Base-by-base conservation (phyloP, 345 rosid species). In the Lepidium africanum region DNA sequence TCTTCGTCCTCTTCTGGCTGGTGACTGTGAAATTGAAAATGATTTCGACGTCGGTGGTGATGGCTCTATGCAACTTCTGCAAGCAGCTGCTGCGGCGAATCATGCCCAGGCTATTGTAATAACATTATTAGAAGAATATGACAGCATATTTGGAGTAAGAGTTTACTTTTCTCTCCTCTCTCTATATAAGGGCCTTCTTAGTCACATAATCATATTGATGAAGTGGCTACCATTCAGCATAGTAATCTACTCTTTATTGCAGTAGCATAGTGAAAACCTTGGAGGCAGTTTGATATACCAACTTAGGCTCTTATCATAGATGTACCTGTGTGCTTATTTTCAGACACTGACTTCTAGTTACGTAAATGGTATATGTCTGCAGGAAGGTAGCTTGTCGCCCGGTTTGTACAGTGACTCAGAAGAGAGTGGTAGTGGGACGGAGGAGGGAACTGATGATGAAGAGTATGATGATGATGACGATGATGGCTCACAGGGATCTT, bases 21-120 rank as follows among this genome's bases (percentile, higher is more conserved):
- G 99, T 46, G 99, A 94, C 35, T 94, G 97, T 82, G 96, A 94
- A 69, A 87, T 94, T 77, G 99, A 89, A 74, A 83, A 77, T 65
- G 86, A 87, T 76, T 83, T 94, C 78, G 87, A 89, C 84, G 92
- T 94, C 60, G 96, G 97, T 21, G 96, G 92, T 50, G 99, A 94
- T 78, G 86, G 97, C 60, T 94, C 97, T 76, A 67, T 83, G 78
- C 99, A 91, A 78, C 95, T 94, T 64, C 78, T 94, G 70, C 89
- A 87, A 86, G 97, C 99, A 73, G 97, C 99, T 64, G 96, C 99
- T 64, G 97, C 99, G 55, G 97, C 99, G 39, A 94, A 94, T 81
- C 97, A 94, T 86, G 99, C 97, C 52, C 99, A 94, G 77, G 95
- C 99, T 75, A 94, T 94, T 75, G 84, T 83, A 51, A 91, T 94